Evolutionary conservation across 371 early-diverging fungal species (phyloP).

Genomic region (Saksenaea oblongispora): DNA sequence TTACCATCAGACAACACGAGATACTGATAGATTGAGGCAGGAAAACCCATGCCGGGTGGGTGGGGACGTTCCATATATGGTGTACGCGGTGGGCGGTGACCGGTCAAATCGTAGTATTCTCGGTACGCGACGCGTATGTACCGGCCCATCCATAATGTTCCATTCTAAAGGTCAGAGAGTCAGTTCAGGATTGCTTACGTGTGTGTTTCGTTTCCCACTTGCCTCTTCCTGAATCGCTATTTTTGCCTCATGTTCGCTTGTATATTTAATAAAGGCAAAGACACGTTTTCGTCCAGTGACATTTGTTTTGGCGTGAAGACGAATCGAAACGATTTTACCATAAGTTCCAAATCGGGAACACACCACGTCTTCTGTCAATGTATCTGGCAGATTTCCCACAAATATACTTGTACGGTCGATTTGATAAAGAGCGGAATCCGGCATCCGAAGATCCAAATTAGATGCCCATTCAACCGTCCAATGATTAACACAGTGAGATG

Average conservation of each 20-base stretch:
- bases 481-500: background rate
- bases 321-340: constrained; percentile 56
- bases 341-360: constrained; percentile 54
- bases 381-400: constrained; percentile 69
- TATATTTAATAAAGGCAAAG: constrained; percentile 73
- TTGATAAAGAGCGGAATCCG: constrained; percentile 11
- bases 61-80: constrained; percentile 14
- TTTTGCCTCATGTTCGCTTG: constrained; percentile 46
- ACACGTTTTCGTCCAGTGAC: constrained; percentile 22
- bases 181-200: no score
- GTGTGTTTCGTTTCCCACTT: constrained; percentile 7
- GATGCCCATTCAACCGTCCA: constrained; percentile 79
- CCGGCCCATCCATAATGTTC: constrained; percentile 7
- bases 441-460: constrained; percentile 36
- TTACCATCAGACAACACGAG: background rate
- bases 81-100: background rate
- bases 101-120: constrained; percentile 7
- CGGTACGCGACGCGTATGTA: constrained; percentile 17
- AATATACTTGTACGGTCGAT: constrained; percentile 65
- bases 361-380: constrained; percentile 48
- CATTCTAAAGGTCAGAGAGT: constrained; percentile 15
- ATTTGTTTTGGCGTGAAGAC: constrained; percentile 45
- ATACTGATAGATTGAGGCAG: constrained; percentile 16
- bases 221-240: constrained; percentile 65
- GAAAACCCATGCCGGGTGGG: constrained; percentile 22